These are phyloP conservation scores for Microsporum ferrugineum DNA, from an alignment of 2,329 filamentous ascomycete species.

Conservation along the genomic window DNA sequence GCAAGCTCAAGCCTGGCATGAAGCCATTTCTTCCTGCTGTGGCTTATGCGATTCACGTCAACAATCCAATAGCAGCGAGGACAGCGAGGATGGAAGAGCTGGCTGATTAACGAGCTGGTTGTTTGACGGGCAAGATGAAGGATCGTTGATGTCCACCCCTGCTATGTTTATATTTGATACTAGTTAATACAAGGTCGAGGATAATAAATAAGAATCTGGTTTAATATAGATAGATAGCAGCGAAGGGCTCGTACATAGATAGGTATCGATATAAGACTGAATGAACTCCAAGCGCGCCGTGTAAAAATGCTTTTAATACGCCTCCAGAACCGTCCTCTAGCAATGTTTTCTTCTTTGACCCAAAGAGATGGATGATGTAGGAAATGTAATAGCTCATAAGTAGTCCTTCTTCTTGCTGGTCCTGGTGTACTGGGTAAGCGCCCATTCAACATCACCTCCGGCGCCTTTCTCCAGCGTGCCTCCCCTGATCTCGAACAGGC, in stretches of 20 bases:
- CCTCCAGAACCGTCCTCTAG: neutral
- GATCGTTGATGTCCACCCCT: no score
- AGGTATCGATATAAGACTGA: neutral
- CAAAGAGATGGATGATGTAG: neutral
- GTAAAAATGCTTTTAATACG: neutral
- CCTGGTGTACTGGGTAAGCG: constrained; percentile 86
- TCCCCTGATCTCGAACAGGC: constrained; percentile 80
- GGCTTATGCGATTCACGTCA: no score
- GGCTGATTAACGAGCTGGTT: no score
- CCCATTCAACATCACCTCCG: constrained; percentile 93
- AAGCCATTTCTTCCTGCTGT: neutral
- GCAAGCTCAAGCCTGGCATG: no score
- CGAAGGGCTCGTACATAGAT: neutral
- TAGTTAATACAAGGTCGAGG: neutral
- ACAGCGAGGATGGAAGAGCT: no score
- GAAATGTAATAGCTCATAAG: constrained; percentile 44
- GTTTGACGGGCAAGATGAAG: no score
- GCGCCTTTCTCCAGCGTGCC: constrained; percentile 82
- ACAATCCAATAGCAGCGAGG: no score
- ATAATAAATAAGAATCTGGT: neutral
- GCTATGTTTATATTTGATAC: no score
- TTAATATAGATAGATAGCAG: neutral
- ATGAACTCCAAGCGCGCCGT: neutral
- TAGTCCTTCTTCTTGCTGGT: constrained; percentile 95
- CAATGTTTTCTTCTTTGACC: neutral